These are phyloP conservation scores for Cochlearia excelsa DNA, from an alignment of 345 rosid species.

Conservation along the genomic window DNA sequence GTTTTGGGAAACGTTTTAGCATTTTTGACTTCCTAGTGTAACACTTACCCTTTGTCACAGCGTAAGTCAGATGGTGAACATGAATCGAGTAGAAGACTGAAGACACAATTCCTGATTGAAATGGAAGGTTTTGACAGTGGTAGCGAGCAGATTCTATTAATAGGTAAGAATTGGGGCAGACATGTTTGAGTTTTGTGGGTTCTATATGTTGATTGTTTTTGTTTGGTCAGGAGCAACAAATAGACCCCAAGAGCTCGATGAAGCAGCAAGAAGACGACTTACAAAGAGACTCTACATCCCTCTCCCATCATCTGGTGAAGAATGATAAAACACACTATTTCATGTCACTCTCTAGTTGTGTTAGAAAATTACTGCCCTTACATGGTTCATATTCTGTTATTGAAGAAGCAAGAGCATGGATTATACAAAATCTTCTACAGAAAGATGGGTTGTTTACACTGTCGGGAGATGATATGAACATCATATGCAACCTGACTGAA, in stretches of 20 bases:
- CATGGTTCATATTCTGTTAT: conserved; percentile 23
- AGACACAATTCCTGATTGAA: conserved; percentile 93
- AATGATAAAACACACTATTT: conserved; percentile 19
- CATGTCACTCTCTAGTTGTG: conserved; percentile 15
- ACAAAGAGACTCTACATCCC: conserved; percentile 92
- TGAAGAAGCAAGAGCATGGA: conserved; percentile 98
- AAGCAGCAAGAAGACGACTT: conserved; percentile 94
- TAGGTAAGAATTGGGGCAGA: conserved; percentile 50
- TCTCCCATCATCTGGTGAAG: conserved; percentile 81
- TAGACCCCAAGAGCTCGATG: conserved; percentile 98
- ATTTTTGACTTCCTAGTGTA: conserved; percentile 14
- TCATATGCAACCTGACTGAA: conserved; percentile 75
- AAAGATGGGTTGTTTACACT: conserved; percentile 89
- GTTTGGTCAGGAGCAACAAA: conserved; percentile 79
- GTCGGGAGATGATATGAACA: conserved; percentile 58
- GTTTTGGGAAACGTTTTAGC: conserved; percentile 50
- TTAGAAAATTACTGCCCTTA: conserved; percentile 15
- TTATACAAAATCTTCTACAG: conserved; percentile 64
- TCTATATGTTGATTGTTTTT: neutral
- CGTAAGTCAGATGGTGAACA: conserved; percentile 99
- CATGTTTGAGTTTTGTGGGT: conserved; percentile 14
- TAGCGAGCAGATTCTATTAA: conserved; percentile 87
- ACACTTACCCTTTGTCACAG: conserved; percentile 42
- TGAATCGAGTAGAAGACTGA: conserved; percentile 92
- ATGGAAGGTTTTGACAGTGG: conserved; percentile 96